Percentiles rank a stretch among this genome's conserved stretches.
These are phyloP conservation scores for Diplodia seriata DNA, from an alignment of 2,329 filamentous ascomycete genomes.

Conservation along the genomic window DNA sequence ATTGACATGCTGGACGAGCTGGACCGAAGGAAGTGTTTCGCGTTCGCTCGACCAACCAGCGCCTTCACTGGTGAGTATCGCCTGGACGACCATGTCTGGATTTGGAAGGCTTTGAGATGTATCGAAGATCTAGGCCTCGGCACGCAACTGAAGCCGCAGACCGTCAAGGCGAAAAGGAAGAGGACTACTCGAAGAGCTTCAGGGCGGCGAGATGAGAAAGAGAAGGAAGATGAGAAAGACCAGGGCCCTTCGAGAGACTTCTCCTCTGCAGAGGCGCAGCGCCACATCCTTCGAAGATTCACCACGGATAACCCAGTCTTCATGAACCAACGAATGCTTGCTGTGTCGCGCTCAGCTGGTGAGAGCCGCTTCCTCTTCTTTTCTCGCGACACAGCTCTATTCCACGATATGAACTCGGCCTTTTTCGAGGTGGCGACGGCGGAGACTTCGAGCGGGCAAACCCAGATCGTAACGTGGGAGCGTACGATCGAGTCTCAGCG, in stretches of 20 bases:
- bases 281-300: slow-evolving; percentile 13
- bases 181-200: background rate
- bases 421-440: slow-evolving; percentile 6
- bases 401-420: slow-evolving; percentile 12
- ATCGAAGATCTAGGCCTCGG: slow-evolving; percentile 15
- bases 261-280: slow-evolving; percentile 5
- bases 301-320: slow-evolving; percentile 11
- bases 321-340: slow-evolving; percentile 32
- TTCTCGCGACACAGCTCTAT: slow-evolving; percentile 32
- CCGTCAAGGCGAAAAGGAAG: background rate
- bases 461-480: background rate
- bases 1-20: background rate
- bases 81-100: slow-evolving; percentile 31
- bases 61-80: slow-evolving; percentile 2
- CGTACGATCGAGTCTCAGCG: slow-evolving; percentile 16
- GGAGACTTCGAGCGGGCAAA: background rate
- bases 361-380: slow-evolving; percentile 33
- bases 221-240: background rate
- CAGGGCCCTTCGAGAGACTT: background rate
- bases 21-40: slow-evolving; percentile 17
- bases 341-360: slow-evolving; percentile 12
- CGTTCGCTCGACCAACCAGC: slow-evolving; percentile 3
- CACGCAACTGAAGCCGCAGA: background rate
- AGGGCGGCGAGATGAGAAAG: background rate
- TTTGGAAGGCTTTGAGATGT: slow-evolving; percentile 25